Conservation (phyloP, 179 eudicot species). For the Gypsophila paniculata region DNA sequence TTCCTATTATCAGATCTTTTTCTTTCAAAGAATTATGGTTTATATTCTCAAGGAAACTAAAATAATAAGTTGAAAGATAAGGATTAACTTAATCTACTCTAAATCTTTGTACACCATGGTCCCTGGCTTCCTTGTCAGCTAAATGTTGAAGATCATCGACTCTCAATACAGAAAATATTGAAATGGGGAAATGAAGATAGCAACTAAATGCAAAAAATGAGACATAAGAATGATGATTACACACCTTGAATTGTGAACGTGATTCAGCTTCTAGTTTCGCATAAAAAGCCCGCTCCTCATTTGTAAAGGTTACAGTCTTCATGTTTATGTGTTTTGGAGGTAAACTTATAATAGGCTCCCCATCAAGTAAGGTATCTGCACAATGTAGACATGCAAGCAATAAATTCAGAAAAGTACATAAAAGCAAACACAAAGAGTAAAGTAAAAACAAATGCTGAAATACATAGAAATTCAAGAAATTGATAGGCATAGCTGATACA, state of each 20-base stretch:
- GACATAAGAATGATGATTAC: slow-evolving; percentile 11
- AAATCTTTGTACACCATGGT: not conserved
- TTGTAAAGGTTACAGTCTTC: slow-evolving; percentile 55
- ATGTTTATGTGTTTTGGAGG: slow-evolving; percentile 66
- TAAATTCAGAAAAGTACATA: not conserved
- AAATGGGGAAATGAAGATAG: slow-evolving; percentile 6
- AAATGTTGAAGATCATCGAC: not conserved
- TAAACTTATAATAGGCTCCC: slow-evolving; percentile 75
- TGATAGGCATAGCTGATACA: not conserved
- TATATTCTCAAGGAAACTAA: not conserved
- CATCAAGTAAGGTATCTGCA: slow-evolving; percentile 73
- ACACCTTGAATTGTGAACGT: slow-evolving; percentile 85
- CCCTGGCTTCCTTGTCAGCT: no score
- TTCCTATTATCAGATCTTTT: not conserved
- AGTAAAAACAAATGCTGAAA: not conserved
- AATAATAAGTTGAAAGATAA: not conserved
- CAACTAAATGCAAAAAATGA: slow-evolving; percentile 8
- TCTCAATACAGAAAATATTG: not conserved
- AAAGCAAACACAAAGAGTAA: not conserved
- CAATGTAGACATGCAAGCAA: slow-evolving; percentile 19
- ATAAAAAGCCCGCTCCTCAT: slow-evolving; percentile 84
- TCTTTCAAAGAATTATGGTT: not conserved
- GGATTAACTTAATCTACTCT: not conserved
- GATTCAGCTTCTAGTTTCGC: slow-evolving; percentile 75
- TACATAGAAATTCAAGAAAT: not conserved